A percentile compares a stretch with the other conserved stretches of the same genome.
phyloP scores from a whole-genome alignment of 768 basidiomycete species.

The Neoboletus subvelutipes region DNA sequence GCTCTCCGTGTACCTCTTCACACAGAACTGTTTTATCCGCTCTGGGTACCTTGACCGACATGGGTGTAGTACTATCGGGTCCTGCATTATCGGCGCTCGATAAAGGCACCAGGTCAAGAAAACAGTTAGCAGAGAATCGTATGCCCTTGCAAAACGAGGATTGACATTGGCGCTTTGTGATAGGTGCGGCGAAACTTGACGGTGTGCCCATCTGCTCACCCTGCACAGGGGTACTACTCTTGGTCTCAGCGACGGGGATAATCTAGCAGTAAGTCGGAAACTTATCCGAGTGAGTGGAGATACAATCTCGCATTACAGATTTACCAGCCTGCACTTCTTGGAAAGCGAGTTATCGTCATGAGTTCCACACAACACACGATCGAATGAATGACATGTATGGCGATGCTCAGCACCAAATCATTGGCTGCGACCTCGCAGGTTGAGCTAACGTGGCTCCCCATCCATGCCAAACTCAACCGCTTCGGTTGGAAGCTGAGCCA shows the following conservation, averaged over 20 bases:
- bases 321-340: background rate
- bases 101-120: background rate
- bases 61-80: too few species aligned
- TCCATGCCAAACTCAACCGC: background rate
- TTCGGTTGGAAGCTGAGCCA: background rate
- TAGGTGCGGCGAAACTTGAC: background rate
- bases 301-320: background rate
- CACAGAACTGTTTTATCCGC: background rate
- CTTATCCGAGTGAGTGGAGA: background rate
- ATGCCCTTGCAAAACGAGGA: background rate
- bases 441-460: too few species aligned
- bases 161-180: background rate
- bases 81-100: background rate
- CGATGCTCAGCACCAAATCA: conserved; percentile 34
- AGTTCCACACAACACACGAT: background rate
- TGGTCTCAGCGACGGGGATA: background rate
- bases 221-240: background rate
- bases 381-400: conserved; percentile 16
- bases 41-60: background rate
- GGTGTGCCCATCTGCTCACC: background rate
- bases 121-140: background rate
- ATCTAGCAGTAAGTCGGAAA: background rate
- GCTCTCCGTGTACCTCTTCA: background rate
- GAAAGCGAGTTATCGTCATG: background rate
- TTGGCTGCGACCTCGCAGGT: background rate